Conservation (phyloP, 805 yeast genomes). For the Metschnikowia chrysomelidarum region DNA sequence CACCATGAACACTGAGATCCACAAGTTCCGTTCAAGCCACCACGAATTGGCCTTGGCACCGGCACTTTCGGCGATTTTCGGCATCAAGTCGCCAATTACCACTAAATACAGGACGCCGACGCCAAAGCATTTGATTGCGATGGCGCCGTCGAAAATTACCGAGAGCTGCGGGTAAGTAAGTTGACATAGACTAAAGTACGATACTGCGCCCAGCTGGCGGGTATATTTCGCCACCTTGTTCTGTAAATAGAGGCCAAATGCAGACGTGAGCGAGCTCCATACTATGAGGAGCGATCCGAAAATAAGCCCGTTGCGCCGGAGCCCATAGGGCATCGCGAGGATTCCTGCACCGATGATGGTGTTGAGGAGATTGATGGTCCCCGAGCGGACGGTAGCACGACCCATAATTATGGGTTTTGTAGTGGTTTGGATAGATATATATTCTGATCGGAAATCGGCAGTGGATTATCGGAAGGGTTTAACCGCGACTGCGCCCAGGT, state of each 20-base stretch:
- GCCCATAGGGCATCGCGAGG: slow-evolving; percentile 72
- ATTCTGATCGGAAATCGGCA: no score
- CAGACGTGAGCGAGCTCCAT: slow-evolving; percentile 63
- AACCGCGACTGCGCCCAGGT: no score
- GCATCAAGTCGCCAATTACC: slow-evolving; percentile 75
- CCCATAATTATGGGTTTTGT: slow-evolving; percentile 10
- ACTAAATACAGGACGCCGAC: slow-evolving; percentile 71
- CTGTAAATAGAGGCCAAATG: slow-evolving; percentile 65
- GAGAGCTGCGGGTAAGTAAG: slow-evolving; percentile 70
- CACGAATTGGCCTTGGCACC: slow-evolving; percentile 24
- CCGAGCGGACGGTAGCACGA: slow-evolving; percentile 46
- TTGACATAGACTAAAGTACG: slow-evolving; percentile 45
- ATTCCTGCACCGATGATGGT: slow-evolving; percentile 82
- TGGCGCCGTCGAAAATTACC: slow-evolving; percentile 70
- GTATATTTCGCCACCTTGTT: slow-evolving; percentile 56
- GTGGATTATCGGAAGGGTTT: no score
- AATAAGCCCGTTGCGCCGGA: slow-evolving; percentile 62
- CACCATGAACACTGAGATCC: slow-evolving; percentile 52
- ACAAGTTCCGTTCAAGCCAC: slow-evolving; percentile 43
- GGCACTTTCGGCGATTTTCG: slow-evolving; percentile 47
- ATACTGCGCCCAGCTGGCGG: slow-evolving; percentile 40
- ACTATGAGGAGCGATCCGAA: slow-evolving; percentile 55
- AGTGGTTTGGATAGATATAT: not conserved
- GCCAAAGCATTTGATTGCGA: slow-evolving; percentile 77
- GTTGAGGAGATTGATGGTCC: slow-evolving; percentile 65